Base-by-base conservation (phyloP, 768 basidiomycete species). In the button mushroom (Agaricus bisporus) region DNA sequence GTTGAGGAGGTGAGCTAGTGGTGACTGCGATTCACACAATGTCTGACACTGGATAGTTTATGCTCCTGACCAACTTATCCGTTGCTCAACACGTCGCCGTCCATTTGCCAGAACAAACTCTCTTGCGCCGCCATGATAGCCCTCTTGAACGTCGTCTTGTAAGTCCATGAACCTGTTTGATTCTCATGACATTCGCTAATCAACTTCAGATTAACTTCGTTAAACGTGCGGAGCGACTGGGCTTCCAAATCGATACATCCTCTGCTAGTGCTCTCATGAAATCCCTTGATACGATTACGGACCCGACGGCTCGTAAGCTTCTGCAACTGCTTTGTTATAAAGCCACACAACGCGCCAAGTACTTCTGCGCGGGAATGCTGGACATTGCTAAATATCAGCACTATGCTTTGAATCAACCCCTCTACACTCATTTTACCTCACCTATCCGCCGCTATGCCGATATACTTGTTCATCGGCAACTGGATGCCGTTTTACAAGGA, bases 361-460 rank as follows among this genome's bases (percentile, higher is more conserved):
- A 99, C 71, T 98, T 98, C 84, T 99, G 97, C 65, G 82, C 94
- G 22, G 97, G 97, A 58, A 98, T 98, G 95, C 76, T 99, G 61
- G 97, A 99, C 69, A 99, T 99, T 63, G 92, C 94, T 39, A 98
- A 98, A 73, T 99, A 98, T 64, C 73, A 82, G 28, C 97, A 99
- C 69, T 98, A 91, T 66, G 86, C 95, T 0, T 74, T 98, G 59
- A 95, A 85, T 59, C 74, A 82, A 5, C 94, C 97, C 15, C 77
- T 99, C 41, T 99, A 98, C 73, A 95, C 88, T 8, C 89, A 93
- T 67, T 93, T 91, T 71, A 93, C 90, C 0, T 92, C 87, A 5
- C 97, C 94, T 8, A 94, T 97, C 61, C 85, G 91, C 48, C 88
- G 91, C 17, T 93, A 94, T 64, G 91, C 93, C 48, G 97, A 99